A percentile compares a stretch with the other conserved stretches of the same genome.
phyloP scores from a whole-genome alignment of 768 basidiomycete genomes.

The Auricularia sp. region DNA sequence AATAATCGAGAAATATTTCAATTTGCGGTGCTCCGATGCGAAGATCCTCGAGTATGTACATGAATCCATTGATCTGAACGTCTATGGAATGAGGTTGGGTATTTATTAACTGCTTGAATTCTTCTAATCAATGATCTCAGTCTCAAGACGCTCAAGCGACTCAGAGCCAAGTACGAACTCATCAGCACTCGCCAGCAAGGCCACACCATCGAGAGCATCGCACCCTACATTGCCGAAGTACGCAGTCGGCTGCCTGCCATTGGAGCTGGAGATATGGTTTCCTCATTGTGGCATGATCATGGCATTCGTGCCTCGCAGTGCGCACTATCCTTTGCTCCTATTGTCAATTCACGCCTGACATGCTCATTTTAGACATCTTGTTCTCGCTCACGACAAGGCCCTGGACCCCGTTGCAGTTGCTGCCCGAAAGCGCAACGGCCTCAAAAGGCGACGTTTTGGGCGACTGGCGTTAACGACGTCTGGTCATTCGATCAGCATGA shows the following conservation, averaged over 20 bases:
- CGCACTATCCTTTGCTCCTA: not conserved
- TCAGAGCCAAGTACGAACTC: not conserved
- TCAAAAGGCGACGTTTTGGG: slow-evolving; percentile 17
- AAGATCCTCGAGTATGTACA: not conserved
- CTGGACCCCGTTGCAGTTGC: not conserved
- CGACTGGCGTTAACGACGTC: slow-evolving; percentile 13
- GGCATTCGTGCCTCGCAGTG: not conserved
- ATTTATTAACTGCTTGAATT: not conserved
- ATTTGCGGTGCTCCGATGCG: not conserved
- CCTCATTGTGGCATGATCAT: not conserved
- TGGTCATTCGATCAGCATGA: slow-evolving; percentile 19
- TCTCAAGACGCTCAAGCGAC: not conserved
- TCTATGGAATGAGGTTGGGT: not conserved
- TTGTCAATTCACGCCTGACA: not conserved
- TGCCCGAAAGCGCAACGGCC: slow-evolving; percentile 37
- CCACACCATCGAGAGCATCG: not conserved
- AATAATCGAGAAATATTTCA: not conserved
- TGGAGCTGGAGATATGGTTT: not conserved
- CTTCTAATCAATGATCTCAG: not conserved
- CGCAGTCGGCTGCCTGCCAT: not conserved
- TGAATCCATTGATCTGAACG: not conserved
- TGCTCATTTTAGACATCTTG: not conserved
- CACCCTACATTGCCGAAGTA: not conserved
- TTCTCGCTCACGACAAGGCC: not conserved
- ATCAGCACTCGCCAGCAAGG: not conserved